phyloP scores from a whole-genome alignment of 495 filamentous ascomycete genomes.

The Penicillium taxi region DNA sequence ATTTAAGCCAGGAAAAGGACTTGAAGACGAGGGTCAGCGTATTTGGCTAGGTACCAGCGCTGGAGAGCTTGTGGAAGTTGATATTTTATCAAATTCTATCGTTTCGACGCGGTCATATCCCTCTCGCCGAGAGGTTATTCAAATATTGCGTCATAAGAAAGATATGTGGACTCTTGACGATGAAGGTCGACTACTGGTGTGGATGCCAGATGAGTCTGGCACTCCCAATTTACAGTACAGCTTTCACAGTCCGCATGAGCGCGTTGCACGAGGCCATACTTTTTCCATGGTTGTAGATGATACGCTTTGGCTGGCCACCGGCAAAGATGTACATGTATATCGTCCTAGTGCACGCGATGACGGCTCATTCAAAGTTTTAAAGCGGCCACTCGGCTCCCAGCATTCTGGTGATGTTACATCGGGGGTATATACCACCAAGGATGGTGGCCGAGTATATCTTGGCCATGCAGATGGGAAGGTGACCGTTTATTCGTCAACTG shows the following conservation, averaged over 20 bases:
- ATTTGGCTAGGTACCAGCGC: slow-evolving; percentile 87
- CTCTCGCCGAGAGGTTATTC: slow-evolving; percentile 71
- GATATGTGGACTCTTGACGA: slow-evolving; percentile 95
- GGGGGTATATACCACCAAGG: slow-evolving; percentile 61
- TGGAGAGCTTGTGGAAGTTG: slow-evolving; percentile 83
- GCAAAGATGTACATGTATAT: slow-evolving; percentile 82
- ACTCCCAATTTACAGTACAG: slow-evolving; percentile 61
- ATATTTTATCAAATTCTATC: slow-evolving; percentile 62
- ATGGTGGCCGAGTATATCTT: slow-evolving; percentile 78
- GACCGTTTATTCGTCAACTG: slow-evolving; percentile 71
- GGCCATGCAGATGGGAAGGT: slow-evolving; percentile 93
- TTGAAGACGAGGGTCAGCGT: slow-evolving; percentile 70
- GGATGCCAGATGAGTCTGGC: slow-evolving; percentile 71
- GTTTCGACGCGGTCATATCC: slow-evolving; percentile 63
- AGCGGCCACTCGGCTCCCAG: slow-evolving; percentile 57
- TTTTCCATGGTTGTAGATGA: slow-evolving; percentile 78
- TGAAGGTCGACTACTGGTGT: slow-evolving; percentile 77
- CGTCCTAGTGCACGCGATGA: slow-evolving; percentile 60
- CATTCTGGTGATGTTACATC: slow-evolving; percentile 81
- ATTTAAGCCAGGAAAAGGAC: slow-evolving; percentile 70
- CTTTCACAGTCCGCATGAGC: slow-evolving; percentile 54
- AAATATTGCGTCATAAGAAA: slow-evolving; percentile 76
- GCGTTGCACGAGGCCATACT: slow-evolving; percentile 72
- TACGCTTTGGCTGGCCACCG: slow-evolving; percentile 79
- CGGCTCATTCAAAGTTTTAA: slow-evolving; percentile 60